Evolutionary conservation across 495 filamentous ascomycete species (phyloP), one percentile per base, ranked within the genome.

Genomic region (Monascus purpureus): DNA sequence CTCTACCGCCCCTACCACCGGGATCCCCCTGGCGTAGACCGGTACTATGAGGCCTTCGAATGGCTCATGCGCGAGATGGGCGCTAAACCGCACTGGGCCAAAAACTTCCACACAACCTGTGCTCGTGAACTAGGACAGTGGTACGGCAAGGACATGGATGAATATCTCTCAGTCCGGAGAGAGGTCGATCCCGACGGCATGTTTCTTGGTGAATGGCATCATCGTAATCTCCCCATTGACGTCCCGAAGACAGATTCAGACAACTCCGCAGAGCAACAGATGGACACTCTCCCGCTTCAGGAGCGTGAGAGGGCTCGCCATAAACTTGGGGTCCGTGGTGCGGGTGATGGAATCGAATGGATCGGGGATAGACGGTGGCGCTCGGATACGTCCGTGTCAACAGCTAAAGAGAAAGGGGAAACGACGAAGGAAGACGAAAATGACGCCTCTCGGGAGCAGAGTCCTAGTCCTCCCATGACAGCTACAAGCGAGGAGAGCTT

Each of bases 11-110:
- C 90, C 1, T 95, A 94, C 50, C 59, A 71, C 43, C 67, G 62
- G 18, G 82, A 95, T 49, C 87, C 88, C 13, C 79, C 84, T 1
- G 80, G 79, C 50, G 65, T 56, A 31, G 61, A 69, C 35, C 70
- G 85, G 17, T 97, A 93, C 56, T 96, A 95, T 50, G 64, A 82
- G 50, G 90, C 83, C 1, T 95, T 97, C 39, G 90, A 97, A 62
- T 90, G 75, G 65, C 73, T 97, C 29, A 96, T 96, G 90, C 75
- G 75, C 20, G 82, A 94, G 31, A 57, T 93, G 35, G 83, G 80
- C 33, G 90, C 83, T n/a, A 66, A 68, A 29, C 90, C 90, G 19
- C 90, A 97, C 54, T 97, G 90, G 86, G 90, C 92, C 5, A 97
- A 97, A 68, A 94, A 93, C 45, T 96, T 93, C 54, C 59, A 62